Evolutionary conservation across 2,329 filamentous ascomycete genomes (phyloP).

Genomic region (Biscogniauxia marginata): DNA sequence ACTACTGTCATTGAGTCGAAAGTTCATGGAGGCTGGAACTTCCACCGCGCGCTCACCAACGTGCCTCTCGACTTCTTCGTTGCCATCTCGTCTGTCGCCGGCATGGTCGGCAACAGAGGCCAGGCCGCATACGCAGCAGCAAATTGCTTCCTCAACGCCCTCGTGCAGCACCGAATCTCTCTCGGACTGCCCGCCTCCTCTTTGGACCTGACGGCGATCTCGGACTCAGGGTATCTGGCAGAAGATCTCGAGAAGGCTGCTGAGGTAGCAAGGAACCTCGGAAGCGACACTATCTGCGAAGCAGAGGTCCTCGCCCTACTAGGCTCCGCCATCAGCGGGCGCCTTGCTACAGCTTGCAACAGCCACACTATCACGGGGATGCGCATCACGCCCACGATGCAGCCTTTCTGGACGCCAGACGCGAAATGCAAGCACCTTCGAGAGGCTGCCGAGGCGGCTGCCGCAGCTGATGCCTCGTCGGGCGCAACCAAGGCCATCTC

Average conservation of each 20-base stretch:
- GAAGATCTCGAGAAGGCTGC: slow-evolving; percentile 43
- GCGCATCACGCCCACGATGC: slow-evolving; percentile 43
- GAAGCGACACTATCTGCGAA: slow-evolving; percentile 49
- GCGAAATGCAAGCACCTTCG: slow-evolving; percentile 53
- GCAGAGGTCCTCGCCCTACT: slow-evolving; percentile 55
- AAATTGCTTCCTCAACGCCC: slow-evolving; percentile 46
- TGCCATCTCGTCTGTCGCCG: slow-evolving; percentile 50
- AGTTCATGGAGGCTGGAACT: slow-evolving; percentile 52
- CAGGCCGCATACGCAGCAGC: slow-evolving; percentile 54
- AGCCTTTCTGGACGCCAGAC: slow-evolving; percentile 54
- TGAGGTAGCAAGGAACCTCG: slow-evolving; percentile 49
- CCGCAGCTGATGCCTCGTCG: slow-evolving; percentile 31
- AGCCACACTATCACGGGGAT: slow-evolving; percentile 55
- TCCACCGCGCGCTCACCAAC: slow-evolving; percentile 45
- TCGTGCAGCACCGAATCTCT: slow-evolving; percentile 40
- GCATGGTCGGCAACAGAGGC: slow-evolving; percentile 50
- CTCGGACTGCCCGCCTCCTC: slow-evolving; percentile 44
- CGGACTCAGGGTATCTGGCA: slow-evolving; percentile 49
- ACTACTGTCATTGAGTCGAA: slow-evolving; percentile 49
- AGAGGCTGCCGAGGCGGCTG: slow-evolving; percentile 39
- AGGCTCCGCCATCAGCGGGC: slow-evolving; percentile 48
- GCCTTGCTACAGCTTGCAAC: slow-evolving; percentile 41
- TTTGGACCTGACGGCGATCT: slow-evolving; percentile 53
- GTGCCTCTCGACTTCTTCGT: slow-evolving; percentile 52
- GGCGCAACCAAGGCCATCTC: slow-evolving; percentile 35